Conservation (phyloP, 441 rosid species). For the Adansonia rubrostipa region DNA sequence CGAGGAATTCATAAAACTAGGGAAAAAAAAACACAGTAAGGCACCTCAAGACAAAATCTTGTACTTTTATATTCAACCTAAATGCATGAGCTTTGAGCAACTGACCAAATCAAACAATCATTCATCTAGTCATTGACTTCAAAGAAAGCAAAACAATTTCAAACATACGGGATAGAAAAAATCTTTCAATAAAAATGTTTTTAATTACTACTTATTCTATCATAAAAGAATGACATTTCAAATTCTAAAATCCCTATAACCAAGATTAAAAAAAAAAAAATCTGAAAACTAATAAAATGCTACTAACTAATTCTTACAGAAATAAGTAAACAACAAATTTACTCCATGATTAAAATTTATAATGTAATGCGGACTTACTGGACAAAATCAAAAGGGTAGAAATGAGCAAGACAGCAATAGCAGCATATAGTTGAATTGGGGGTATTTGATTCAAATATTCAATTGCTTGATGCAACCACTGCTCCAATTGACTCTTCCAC, state of each 20-base stretch:
- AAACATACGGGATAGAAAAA: background rate
- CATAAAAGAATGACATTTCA: background rate
- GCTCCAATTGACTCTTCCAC: slow-evolving; percentile 37
- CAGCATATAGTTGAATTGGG: slow-evolving; percentile 65
- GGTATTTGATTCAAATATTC: slow-evolving; percentile 58
- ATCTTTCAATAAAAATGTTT: background rate
- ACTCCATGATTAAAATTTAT: background rate
- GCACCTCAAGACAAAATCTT: background rate
- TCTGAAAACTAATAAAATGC: background rate
- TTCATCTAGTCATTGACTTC: background rate
- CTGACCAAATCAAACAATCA: background rate
- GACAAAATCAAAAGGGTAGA: slow-evolving; percentile 58
- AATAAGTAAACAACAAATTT: background rate
- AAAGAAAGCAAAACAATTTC: background rate
- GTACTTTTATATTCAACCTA: background rate
- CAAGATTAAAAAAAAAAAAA: background rate
- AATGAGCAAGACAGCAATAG: slow-evolving; percentile 55
- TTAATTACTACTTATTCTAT: background rate
- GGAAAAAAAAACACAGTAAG: background rate
- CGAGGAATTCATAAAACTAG: background rate
- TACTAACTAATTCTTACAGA: background rate
- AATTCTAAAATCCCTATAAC: background rate
- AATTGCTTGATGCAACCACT: slow-evolving; percentile 50
- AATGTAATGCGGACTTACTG: slow-evolving; percentile 41
- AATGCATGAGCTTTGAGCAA: background rate